phyloP scores from a whole-genome alignment of 176 grass and related monocot genomes.

The Lolium rigidum region DNA sequence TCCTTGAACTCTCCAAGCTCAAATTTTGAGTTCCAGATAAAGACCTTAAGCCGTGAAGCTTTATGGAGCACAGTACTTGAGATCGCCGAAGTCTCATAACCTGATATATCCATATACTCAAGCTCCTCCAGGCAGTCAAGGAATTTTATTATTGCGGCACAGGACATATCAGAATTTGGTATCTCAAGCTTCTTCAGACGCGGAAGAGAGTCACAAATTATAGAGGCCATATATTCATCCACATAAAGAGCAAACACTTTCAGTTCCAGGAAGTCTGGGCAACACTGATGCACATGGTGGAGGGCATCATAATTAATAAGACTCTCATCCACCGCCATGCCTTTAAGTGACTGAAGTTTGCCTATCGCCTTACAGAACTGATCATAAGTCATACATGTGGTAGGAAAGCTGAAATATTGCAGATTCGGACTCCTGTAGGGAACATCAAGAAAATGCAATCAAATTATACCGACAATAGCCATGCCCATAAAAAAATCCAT shows the following conservation, averaged over 20 bases:
- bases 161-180: slow-evolving; percentile 49
- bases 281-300: slow-evolving; percentile 51
- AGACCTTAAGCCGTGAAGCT: slow-evolving; percentile 60
- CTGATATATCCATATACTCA: slow-evolving; percentile 74
- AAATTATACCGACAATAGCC: not conserved
- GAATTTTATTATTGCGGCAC: slow-evolving; percentile 53
- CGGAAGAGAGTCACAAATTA: slow-evolving; percentile 63
- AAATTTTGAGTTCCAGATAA: slow-evolving; percentile 67
- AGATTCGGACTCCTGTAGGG: slow-evolving; percentile 52
- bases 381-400: slow-evolving; percentile 40
- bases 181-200: slow-evolving; percentile 68
- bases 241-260: slow-evolving; percentile 57
- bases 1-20: slow-evolving; percentile 70
- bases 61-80: slow-evolving; percentile 54
- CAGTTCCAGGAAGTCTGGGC: slow-evolving; percentile 52
- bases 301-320: slow-evolving; percentile 55
- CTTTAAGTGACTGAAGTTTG: slow-evolving; percentile 55
- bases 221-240: slow-evolving; percentile 60
- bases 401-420: slow-evolving; percentile 63
- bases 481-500: not conserved
- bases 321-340: slow-evolving; percentile 71
- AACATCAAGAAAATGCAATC: slow-evolving; percentile 24
- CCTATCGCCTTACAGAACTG: slow-evolving; percentile 48
- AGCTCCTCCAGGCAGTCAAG: slow-evolving; percentile 65
- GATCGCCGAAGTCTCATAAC: slow-evolving; percentile 61